Percentiles rank a stretch among this genome's conserved stretches.
Evolutionary conservation across 306 rosid species (phyloP).

Genomic region (Dalbergia oliveri): DNA sequence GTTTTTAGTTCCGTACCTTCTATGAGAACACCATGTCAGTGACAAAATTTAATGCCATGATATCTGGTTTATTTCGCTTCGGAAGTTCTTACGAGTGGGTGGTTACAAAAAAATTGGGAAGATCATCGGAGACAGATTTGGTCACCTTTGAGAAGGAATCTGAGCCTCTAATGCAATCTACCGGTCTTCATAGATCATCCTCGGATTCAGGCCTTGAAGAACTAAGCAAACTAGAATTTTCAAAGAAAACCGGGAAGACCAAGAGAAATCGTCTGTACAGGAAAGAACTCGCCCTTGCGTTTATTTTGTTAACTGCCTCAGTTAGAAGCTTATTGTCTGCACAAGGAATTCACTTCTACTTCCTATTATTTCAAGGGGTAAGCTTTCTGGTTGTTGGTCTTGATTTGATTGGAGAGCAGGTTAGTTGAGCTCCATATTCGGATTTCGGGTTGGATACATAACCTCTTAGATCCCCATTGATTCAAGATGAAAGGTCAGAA

Average conservation of each 20-base stretch:
- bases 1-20: constrained; percentile 90
- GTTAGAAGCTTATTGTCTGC: constrained; percentile 95
- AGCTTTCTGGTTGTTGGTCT: constrained; percentile 95
- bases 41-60: constrained; percentile 97
- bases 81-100: constrained; percentile 98
- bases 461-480: constrained; percentile 45
- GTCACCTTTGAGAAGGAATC: constrained; percentile 79
- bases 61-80: constrained; percentile 89
- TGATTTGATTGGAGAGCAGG: constrained; percentile 97
- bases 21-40: constrained; percentile 99
- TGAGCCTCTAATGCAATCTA: constrained; percentile 63
- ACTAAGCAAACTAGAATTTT: constrained; percentile 71
- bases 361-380: constrained; percentile 92
- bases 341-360: constrained; percentile 98
- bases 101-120: constrained; percentile 92
- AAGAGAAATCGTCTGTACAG: constrained; percentile 87
- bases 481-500: constrained; percentile 42
- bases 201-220: constrained; percentile 93
- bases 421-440: constrained; percentile 60
- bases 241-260: constrained; percentile 68
- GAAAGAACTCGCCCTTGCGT: constrained; percentile 93
- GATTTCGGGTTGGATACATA: constrained; percentile 45
- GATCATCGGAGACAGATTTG: constrained; percentile 94
- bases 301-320: constrained; percentile 86
- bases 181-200: constrained; percentile 71